A percentile compares a stretch with the other conserved stretches of the same genome.
phyloP scores from a whole-genome alignment of 1,284 basidiomycete species.

The Pulveroboletus sp. region DNA sequence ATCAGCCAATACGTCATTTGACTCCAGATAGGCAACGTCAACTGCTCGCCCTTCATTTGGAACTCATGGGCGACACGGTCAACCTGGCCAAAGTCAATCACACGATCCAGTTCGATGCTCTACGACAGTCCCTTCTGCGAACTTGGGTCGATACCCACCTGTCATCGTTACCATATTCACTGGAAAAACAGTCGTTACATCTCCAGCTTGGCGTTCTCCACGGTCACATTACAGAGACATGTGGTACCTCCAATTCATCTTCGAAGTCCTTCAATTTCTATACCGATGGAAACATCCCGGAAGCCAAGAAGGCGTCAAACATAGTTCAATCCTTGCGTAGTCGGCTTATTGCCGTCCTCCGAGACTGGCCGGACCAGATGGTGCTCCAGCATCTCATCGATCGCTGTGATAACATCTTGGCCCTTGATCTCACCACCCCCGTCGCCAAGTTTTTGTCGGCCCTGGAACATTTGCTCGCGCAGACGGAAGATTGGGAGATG shows the following conservation, averaged over 20 bases:
- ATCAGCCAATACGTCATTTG: slow-evolving; percentile 18
- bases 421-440: slow-evolving; percentile 66
- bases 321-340: slow-evolving; percentile 50
- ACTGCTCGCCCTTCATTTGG: slow-evolving; percentile 26
- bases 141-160: slow-evolving; percentile 17
- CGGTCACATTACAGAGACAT: slow-evolving; percentile 21
- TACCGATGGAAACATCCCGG: slow-evolving; percentile 64
- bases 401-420: slow-evolving; percentile 71
- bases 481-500: slow-evolving; percentile 96
- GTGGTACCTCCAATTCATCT: slow-evolving; percentile 2
- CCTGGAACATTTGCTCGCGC: slow-evolving; percentile 82
- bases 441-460: slow-evolving; percentile 83
- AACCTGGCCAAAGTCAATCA: background rate
- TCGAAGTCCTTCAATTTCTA: slow-evolving; percentile 72
- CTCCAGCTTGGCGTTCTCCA: slow-evolving; percentile 29
- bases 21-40: slow-evolving; percentile 22
- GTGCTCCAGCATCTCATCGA: slow-evolving; percentile 83
- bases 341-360: slow-evolving; percentile 58
- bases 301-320: slow-evolving; percentile 59
- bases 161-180: slow-evolving; percentile 19
- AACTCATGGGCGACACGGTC: slow-evolving; percentile 15
- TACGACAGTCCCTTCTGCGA: slow-evolving; percentile 22
- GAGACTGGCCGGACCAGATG: slow-evolving; percentile 97
- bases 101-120: slow-evolving; percentile 14
- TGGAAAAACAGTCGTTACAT: slow-evolving; percentile 27